Percentiles rank a stretch among this genome's conserved stretches.
Evolutionary conservation across 2,329 filamentous ascomycete species (phyloP).

Genomic region (Pseudocercospora musae): DNA sequence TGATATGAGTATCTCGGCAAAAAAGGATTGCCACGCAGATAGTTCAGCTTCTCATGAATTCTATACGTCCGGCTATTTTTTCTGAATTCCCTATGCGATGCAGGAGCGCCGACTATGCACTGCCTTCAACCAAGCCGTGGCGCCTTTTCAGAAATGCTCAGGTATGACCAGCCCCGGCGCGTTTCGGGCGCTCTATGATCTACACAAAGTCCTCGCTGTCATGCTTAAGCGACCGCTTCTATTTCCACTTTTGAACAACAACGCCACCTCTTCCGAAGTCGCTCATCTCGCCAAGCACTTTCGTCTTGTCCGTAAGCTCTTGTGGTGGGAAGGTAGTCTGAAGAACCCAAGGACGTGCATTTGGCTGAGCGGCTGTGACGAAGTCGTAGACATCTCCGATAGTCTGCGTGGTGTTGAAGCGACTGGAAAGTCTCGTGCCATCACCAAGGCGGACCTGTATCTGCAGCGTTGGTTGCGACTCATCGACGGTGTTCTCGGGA

Average conservation of each 20-base stretch:
- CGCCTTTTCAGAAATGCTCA: neutral
- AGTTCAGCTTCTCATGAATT: neutral
- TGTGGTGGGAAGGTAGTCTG: slow-evolving; percentile 82
- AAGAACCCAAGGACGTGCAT: slow-evolving; percentile 64
- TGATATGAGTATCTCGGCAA: no score
- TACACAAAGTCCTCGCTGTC: neutral
- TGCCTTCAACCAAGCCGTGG: neutral
- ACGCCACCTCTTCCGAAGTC: slow-evolving; percentile 53
- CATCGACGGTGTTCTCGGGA: slow-evolving; percentile 55
- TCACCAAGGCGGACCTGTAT: slow-evolving; percentile 77
- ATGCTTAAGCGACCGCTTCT: neutral
- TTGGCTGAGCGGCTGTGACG: slow-evolving; percentile 61
- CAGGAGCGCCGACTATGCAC: neutral
- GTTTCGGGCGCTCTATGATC: neutral
- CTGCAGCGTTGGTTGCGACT: slow-evolving; percentile 63
- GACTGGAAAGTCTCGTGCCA: slow-evolving; percentile 70
- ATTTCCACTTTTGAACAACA: slow-evolving; percentile 56
- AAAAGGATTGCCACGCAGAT: no score
- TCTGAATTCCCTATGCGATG: neutral
- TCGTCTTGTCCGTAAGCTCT: slow-evolving; percentile 66
- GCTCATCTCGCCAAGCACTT: slow-evolving; percentile 45
- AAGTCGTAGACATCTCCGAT: slow-evolving; percentile 75
- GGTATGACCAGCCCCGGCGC: neutral
- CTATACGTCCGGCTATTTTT: neutral
- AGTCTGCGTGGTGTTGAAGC: slow-evolving; percentile 78